Evolutionary conservation across 1,284 basidiomycete genomes (phyloP).

Genomic region (Dichomitus squalens): DNA sequence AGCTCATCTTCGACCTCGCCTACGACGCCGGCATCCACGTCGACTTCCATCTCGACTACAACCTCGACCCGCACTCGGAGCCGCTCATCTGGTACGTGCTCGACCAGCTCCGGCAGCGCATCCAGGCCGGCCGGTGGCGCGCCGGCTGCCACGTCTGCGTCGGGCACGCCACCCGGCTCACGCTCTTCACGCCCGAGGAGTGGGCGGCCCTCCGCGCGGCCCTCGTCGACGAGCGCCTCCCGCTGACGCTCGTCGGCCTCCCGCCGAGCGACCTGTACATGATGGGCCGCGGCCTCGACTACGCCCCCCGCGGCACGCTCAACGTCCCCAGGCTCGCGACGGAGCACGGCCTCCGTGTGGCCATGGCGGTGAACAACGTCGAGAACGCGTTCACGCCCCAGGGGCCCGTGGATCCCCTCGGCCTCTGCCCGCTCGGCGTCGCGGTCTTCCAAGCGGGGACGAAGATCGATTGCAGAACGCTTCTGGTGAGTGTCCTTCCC

Average conservation of each 20-base stretch:
- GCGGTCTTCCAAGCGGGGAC: slow-evolving; percentile 61
- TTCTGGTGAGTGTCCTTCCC: slow-evolving; percentile 47
- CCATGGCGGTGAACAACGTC: slow-evolving; percentile 65
- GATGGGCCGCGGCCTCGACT: slow-evolving; percentile 47
- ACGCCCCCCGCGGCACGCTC: slow-evolving; percentile 50
- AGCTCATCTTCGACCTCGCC: slow-evolving; percentile 53
- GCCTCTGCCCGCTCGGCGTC: slow-evolving; percentile 58
- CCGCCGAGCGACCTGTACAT: slow-evolving; percentile 70
- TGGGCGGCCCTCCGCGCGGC: slow-evolving; percentile 43
- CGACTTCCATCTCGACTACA: slow-evolving; percentile 72
- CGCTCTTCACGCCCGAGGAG: slow-evolving; percentile 48
- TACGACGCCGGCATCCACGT: slow-evolving; percentile 42
- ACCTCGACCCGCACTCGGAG: slow-evolving; percentile 49
- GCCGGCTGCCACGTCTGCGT: slow-evolving; percentile 45
- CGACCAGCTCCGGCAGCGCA: slow-evolving; percentile 34
- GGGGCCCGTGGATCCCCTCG: slow-evolving; percentile 61
- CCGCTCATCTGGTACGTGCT: slow-evolving; percentile 61
- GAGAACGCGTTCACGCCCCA: slow-evolving; percentile 71
- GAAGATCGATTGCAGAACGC: slow-evolving; percentile 43
- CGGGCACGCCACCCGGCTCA: slow-evolving; percentile 62
- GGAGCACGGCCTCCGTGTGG: slow-evolving; percentile 49
- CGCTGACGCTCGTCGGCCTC: slow-evolving; percentile 56
- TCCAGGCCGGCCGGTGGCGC: slow-evolving; percentile 25
- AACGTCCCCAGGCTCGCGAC: slow-evolving; percentile 48
- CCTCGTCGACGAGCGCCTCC: slow-evolving; percentile 36